Evolutionary conservation across 495 filamentous ascomycete genomes (phyloP).

Genomic region (Mycothermus thermophilus): DNA sequence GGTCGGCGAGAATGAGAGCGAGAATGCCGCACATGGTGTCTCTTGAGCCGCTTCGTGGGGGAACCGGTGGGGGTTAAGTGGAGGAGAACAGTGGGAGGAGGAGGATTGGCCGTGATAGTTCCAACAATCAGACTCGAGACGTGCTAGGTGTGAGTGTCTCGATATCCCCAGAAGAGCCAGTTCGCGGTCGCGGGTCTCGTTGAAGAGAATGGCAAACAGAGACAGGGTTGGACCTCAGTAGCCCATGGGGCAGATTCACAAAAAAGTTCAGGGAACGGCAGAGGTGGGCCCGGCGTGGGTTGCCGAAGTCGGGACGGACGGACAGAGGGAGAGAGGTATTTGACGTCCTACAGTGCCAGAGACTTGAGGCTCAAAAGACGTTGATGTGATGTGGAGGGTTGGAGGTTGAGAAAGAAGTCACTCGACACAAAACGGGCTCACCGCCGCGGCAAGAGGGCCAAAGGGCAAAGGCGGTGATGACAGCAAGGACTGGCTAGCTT

Average conservation of each 20-base stretch:
- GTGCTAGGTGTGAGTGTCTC: too few species aligned
- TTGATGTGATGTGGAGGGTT: background rate
- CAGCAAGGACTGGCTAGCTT: background rate
- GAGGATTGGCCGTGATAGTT: background rate
- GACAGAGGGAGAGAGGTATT: background rate
- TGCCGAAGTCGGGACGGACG: constrained; percentile 5
- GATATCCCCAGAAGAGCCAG: too few species aligned
- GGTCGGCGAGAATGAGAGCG: constrained; percentile 57
- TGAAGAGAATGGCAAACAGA: too few species aligned
- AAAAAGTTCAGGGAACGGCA: background rate
- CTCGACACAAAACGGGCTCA: background rate
- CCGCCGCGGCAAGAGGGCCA: constrained; percentile 4
- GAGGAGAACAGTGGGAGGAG: background rate
- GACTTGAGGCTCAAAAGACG: too few species aligned
- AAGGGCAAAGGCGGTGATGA: constrained; percentile 2
- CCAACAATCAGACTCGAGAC: too few species aligned
- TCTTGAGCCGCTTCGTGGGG: too few species aligned
- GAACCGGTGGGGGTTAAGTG: background rate
- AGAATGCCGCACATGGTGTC: constrained; percentile 82
- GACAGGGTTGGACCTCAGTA: background rate
- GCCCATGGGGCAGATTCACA: background rate
- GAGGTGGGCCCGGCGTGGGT: background rate
- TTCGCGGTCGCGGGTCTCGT: too few species aligned
- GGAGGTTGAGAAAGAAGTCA: background rate
- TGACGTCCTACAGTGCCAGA: background rate